Base-by-base conservation (phyloP, 2,329 filamentous ascomycete species). In the Cylindrodendrum hubeiense region DNA sequence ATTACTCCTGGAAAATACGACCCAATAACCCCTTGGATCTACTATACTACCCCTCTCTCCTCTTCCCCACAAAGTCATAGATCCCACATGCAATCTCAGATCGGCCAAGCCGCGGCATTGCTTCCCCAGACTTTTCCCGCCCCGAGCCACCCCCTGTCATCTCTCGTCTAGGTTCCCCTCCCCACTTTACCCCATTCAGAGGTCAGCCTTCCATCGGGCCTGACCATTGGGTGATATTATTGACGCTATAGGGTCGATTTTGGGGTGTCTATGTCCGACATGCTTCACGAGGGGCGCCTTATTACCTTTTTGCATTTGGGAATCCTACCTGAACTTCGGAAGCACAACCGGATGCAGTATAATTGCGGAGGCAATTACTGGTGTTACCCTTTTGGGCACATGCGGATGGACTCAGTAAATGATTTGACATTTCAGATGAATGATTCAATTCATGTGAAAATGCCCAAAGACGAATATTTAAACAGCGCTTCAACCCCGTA, bases 151-250 rank as follows among this genome's bases (percentile, higher is more conserved):
- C 28, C 19, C 22, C n/a, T n/a, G n/a, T n/a, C n/a, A n/a, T n/a
- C n/a, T n/a, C n/a, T n/a, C 43, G 34, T 49, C 54, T 57, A 24
- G 54, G 54, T 57, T 57, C 54, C 54, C 54, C 54, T 57, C 54
- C 33, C 28, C 10, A n/a, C 54, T 44, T 50, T 41, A 10, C 54
- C 54, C 13, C 22, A 37, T 57, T 50, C 30, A 24, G 54, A 43
- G 10, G 37, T 37, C 33, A 37, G 17, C 44, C n/a, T 28, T 24
- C n/a, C 10, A 10, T 46, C n/a, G 22, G 24, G 30, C 33, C 44
- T 33, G 8, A 21, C 41, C 33, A 15, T 7, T 7, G 13, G 21
- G 44, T 39, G 24, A 57, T 57, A 57, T 57, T 12, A 33, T n/a
- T 33, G 19, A 8, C 54, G 43, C 44, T 50, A 7, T 57, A 57